phyloP scores from a whole-genome alignment of 371 early-diverging fungal genomes.

The Mycotypha africana region DNA sequence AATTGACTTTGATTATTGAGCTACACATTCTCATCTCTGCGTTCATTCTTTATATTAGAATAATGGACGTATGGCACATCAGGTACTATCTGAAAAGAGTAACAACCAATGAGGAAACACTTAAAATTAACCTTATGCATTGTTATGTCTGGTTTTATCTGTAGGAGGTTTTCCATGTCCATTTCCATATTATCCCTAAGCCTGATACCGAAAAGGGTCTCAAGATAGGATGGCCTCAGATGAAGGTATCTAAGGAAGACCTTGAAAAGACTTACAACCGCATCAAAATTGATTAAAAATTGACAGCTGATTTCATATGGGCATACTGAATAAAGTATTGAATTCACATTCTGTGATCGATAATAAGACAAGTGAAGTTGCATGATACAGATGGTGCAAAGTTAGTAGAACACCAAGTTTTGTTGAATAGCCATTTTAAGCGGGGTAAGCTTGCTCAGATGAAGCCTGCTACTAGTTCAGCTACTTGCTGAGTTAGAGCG shows the following conservation, averaged over 20 bases:
- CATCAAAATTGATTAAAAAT: conserved; percentile 22
- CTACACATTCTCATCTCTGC: no score
- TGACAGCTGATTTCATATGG: background rate
- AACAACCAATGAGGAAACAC: background rate
- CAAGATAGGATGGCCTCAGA: conserved; percentile 59
- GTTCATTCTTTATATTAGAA: conserved; percentile 51
- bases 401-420: no score
- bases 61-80: conserved; percentile 62
- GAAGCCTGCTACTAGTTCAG: no score
- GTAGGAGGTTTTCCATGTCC: conserved; percentile 83
- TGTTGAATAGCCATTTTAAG: no score
- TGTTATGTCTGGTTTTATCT: background rate
- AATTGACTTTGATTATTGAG: background rate
- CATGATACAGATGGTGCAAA: no score
- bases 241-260: conserved; percentile 30
- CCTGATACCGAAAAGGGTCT: conserved; percentile 65
- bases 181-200: conserved; percentile 90
- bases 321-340: conserved; percentile 1
- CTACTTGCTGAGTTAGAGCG: no score
- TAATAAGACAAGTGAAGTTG: no score
- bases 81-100: conserved; percentile 23
- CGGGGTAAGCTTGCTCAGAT: no score
- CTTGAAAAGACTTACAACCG: conserved; percentile 18
- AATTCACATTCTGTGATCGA: no score
- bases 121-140: background rate